Evolutionary conservation across 192 early-diverging fungal genomes (phyloP), one percentile per base, ranked within the genome.

Genomic region (Irineochytrium annulatum): DNA sequence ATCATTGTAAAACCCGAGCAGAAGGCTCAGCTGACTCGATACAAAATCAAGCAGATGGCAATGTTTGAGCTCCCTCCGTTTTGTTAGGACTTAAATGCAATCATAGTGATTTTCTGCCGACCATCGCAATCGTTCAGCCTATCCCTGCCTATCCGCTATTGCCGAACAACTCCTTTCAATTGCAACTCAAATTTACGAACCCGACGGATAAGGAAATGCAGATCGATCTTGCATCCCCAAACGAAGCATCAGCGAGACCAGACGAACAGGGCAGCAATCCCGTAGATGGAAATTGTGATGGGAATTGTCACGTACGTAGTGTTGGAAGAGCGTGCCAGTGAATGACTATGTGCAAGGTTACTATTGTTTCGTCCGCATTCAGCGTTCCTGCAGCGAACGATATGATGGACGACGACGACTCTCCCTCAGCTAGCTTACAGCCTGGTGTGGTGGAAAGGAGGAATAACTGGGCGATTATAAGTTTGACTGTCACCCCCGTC

Each of bases 1-100:
- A 87, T 94, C 37, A 74, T 97, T 20, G 86, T 92, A 56, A 95
- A 94, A 65, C 93, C 95, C 0, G 92, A 95, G 57, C 86, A 87
- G 66, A 95, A 94, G 63, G 91, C 92, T 0, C 91, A 94, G 57
- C 77, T 82, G 3, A 90, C 87, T 0, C 75, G 84, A 51, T 96
- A 94, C 79, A 91, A 89, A 65, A 91, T 96, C 72, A 90, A 91
- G 66, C 77, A 91, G 43, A 83, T 92, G 54, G 93, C 91, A 0
- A 77, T 87, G 88, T 87, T 75, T 69, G 76, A 37, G n/a, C 14
- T 33, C n/a, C n/a, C n/a, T n/a, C n/a, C n/a, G n/a, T 44, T 44
- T 22, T 5, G 39, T 63, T 65, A 3, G 2, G 34, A 13, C 17
- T 65, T 14, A 26, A 34, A 31, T 37, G 2, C n/a, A 5, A 13